A percentile compares a stretch with the other conserved stretches of the same genome.
Conservation (phyloP, 169 alveolate genomes). For the Eimeria zaria region DNA sequence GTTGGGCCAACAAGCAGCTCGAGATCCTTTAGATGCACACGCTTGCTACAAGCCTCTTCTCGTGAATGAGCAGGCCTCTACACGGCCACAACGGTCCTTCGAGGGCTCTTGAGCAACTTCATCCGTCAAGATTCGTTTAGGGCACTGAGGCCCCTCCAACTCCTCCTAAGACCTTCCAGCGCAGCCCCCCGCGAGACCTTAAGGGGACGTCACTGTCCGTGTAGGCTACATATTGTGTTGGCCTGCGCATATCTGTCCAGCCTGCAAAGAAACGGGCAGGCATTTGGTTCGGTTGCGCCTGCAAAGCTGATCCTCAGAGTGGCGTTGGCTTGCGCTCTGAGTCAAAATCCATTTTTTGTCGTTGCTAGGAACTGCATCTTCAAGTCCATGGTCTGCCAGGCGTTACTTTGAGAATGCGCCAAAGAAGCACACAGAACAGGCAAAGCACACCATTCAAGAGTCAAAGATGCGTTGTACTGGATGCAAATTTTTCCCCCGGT, state of each 20-base stretch:
- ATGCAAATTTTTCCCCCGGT: no score
- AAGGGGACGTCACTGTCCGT: neutral
- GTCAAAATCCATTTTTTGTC: neutral
- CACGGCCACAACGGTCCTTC: neutral
- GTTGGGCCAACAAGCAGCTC: slow-evolving; percentile 74
- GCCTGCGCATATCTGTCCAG: neutral
- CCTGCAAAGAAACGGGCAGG: neutral
- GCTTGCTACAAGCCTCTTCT: neutral
- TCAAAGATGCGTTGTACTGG: neutral
- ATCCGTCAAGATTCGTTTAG: neutral
- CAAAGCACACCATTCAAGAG: neutral
- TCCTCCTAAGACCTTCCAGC: no score
- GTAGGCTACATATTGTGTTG: neutral
- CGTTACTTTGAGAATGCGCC: no score
- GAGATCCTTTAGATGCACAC: slow-evolving; percentile 47
- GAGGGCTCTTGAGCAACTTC: neutral
- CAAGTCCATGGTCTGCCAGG: no score
- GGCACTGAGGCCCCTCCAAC: neutral
- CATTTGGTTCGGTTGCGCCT: neutral
- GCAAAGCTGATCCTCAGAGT: neutral
- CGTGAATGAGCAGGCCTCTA: neutral
- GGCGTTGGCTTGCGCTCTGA: neutral
- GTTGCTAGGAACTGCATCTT: neutral
- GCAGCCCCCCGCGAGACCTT: neutral
- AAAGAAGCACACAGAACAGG: no score